Percentiles rank a stretch among this genome's conserved stretches.
Conservation (phyloP, 2,329 filamentous ascomycete genomes). For the Fusarium lyarnte region DNA sequence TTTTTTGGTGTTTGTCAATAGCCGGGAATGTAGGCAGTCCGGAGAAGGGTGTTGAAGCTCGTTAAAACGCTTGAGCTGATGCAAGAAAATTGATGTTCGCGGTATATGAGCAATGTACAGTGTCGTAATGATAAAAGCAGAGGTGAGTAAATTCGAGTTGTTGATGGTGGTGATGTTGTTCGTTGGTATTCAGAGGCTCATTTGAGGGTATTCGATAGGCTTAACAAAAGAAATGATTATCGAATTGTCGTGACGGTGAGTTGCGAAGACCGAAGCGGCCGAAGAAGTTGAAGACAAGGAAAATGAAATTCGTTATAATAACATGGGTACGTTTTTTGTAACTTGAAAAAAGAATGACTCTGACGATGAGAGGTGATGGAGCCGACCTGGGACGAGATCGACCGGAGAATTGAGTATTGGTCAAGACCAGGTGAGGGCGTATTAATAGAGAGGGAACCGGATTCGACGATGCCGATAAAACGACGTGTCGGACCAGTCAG, state of each 20-base stretch:
- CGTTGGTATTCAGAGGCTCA: slow-evolving; percentile 55
- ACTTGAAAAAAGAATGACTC: slow-evolving; percentile 44
- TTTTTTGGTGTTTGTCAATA: slow-evolving; percentile 38
- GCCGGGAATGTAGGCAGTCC: slow-evolving; percentile 21
- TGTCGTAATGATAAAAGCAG: slow-evolving; percentile 38
- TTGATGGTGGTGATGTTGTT: slow-evolving; percentile 41
- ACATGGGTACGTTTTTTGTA: slow-evolving; percentile 52
- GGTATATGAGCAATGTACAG: slow-evolving; percentile 49
- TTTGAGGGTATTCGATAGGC: slow-evolving; percentile 49
- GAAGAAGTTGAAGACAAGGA: slow-evolving; percentile 46
- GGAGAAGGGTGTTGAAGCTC: slow-evolving; percentile 21
- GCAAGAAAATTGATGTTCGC: slow-evolving; percentile 31
- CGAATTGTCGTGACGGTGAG: slow-evolving; percentile 46
- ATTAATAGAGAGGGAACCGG: slow-evolving; percentile 22
- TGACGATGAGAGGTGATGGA: slow-evolving; percentile 33
- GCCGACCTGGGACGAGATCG: slow-evolving; percentile 46
- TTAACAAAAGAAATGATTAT: slow-evolving; percentile 52
- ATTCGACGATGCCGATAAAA: slow-evolving; percentile 44
- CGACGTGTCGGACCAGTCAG: slow-evolving; percentile 45
- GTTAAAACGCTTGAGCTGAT: slow-evolving; percentile 28
- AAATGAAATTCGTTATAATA: slow-evolving; percentile 55
- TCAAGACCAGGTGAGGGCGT: slow-evolving; percentile 15
- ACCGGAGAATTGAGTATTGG: slow-evolving; percentile 20
- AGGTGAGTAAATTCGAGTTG: slow-evolving; percentile 38
- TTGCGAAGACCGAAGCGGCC: slow-evolving; percentile 45